Evolutionary conservation across 768 basidiomycete species (phyloP), one percentile per base, ranked within the genome.

Genomic region (Amyloporia xantha): DNA sequence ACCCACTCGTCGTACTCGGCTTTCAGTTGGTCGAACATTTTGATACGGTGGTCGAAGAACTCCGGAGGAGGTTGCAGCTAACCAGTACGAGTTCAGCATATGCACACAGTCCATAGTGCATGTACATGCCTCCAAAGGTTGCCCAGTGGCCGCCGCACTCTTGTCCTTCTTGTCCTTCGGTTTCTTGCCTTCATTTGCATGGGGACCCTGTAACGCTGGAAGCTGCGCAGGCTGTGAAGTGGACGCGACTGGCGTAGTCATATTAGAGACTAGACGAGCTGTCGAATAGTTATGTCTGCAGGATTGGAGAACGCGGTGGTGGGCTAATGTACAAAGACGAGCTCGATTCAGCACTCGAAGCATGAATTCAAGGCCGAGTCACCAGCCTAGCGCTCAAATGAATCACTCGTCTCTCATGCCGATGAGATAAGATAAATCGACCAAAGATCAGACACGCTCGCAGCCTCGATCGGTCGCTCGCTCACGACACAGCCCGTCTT

Each of bases 21-120:
- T 66, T 91, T 92, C 53, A 94, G 72, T 61, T 86, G 71, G 33
- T 95, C 86, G 59, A 93, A 98, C 60, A 97, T 81, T 62, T 83
- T 82, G 68, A 97, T 79, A 41, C 95, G 84, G 65, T 87, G 85
- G 56, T 86, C 86, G 68, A 98, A 85, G 74, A 84, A 98, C 48
- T 75, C 82, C 12, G 95, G 92, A 4, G 72, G 76, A 15, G 94
- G 94, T 70, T 82, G 75, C 47, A 93, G 70, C 91, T 93, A 55
- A 35, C 42, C 25, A 11, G 23, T 43, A n/a, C n/a, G n/a, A 40
- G 17, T 48, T 35, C 44, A 45, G 36, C 30, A 35, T 15, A 41
- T 7, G 47, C 23, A 39, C 9, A 11, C 39, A 5, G 23, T 36
- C 13, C 20, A 27, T 20, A 35, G 23, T 19, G 44, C 40, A 53